Evolutionary conservation across 768 basidiomycete genomes (phyloP), one percentile per base, ranked within the genome.

Genomic region (Austroboletus eburneus): DNA sequence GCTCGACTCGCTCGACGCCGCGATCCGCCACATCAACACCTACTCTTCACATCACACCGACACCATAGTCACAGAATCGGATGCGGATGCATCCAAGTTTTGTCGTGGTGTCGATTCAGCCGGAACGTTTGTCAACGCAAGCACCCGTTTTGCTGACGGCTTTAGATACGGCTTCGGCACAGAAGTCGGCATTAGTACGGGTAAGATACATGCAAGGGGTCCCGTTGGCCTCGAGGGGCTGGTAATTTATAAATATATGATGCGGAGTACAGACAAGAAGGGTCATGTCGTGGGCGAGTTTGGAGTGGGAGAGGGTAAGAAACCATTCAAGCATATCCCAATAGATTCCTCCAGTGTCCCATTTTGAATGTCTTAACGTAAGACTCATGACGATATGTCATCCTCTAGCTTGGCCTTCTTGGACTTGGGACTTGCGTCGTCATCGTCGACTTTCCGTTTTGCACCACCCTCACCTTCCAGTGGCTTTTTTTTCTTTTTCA

Each of bases 31-130:
- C 71, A 95, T 98, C 72, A 98, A 98, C 69, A 65, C 76, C 10
- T 89, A 97, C 61, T 91, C 89, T 0, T 95, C 93, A 8, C 91
- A 95, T 59, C 96, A 99, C 67, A 98, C 95, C 27, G 96, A 98
- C 60, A 69, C 76, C 44, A 97, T 99, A 65, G 75, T 98, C 36
- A 93, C 95, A 5, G 91, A 96, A 66, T 77, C 80, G 37, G 54
- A 57, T 27, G 76, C 80, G 2, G 78, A 84, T 24, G 81, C 79
- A 30, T 74, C 81, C 24, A 71, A 70, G 24, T 99, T 97, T 71
- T 89, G 85, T 63, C 77, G 86, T 16, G 90, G 90, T 7, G 84
- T 97, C 20, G 94, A 95, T 64, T 88, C 87, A 0, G 88, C 95
- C 1, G 91, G 93, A 24, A 91, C 91, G 5, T 99, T 87, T 58